Evolutionary conservation across 192 early-diverging fungal species (phyloP).

Genomic region (Jimgerdemannia flammicorona): DNA sequence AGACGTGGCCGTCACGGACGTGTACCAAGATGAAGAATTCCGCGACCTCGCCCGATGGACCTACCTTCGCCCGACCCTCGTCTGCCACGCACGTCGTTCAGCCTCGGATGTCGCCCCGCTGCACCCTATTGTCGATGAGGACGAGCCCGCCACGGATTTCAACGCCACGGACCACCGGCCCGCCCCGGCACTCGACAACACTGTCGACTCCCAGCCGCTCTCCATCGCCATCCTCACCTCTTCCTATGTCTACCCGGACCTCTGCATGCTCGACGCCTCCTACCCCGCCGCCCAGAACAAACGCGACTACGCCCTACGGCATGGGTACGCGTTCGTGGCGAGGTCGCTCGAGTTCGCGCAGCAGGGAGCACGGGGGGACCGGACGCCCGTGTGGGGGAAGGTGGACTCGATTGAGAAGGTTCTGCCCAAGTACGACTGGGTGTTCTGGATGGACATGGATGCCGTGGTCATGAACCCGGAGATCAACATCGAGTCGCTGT

Average conservation of each 20-base stretch:
- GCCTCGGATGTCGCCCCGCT: slow-evolving; percentile 10
- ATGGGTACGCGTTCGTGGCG: slow-evolving; percentile 54
- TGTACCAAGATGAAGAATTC: slow-evolving; percentile 47
- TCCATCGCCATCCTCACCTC: slow-evolving; percentile 47
- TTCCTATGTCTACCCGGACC: slow-evolving; percentile 48
- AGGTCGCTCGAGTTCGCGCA: slow-evolving; percentile 52
- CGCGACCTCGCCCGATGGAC: slow-evolving; percentile 27
- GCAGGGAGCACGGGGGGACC: slow-evolving; percentile 33
- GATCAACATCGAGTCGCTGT: slow-evolving; percentile 32
- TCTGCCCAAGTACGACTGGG: slow-evolving; percentile 55
- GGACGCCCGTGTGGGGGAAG: slow-evolving; percentile 58
- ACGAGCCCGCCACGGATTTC: background rate
- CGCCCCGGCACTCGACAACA: background rate
- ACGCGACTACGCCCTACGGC: slow-evolving; percentile 40
- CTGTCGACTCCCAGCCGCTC: background rate
- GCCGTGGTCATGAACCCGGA: slow-evolving; percentile 46
- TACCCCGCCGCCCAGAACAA: slow-evolving; percentile 46
- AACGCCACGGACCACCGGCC: background rate
- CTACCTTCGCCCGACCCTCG: slow-evolving; percentile 15
- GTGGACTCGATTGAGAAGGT: slow-evolving; percentile 51
- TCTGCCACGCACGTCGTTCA: slow-evolving; percentile 19
- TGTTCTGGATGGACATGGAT: slow-evolving; percentile 64
- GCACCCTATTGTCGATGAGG: slow-evolving; percentile 11
- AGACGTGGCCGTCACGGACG: slow-evolving; percentile 30
- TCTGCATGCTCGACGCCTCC: slow-evolving; percentile 52